A percentile compares a stretch with the other conserved stretches of the same genome.
Evolutionary conservation across 371 early-diverging fungal genomes (phyloP).

Genomic region (Pancytospora philotis): DNA sequence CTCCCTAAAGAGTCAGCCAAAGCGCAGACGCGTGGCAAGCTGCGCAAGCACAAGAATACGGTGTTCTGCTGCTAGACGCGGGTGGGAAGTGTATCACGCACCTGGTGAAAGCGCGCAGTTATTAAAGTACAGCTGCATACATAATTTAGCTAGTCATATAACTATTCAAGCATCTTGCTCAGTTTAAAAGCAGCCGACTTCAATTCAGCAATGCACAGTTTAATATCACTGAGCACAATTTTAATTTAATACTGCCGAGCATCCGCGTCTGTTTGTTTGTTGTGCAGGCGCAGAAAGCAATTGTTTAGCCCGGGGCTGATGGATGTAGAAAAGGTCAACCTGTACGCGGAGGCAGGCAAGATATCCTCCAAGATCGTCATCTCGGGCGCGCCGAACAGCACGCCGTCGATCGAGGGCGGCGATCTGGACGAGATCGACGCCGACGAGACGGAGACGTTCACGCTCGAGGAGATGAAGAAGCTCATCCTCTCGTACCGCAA

Average conservation of each 20-base stretch:
- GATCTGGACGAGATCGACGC: slow-evolving; percentile 61
- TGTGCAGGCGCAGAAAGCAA: too few species aligned
- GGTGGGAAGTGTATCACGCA: too few species aligned
- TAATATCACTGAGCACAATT: background rate
- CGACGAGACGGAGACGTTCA: slow-evolving; percentile 67
- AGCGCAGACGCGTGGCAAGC: slow-evolving; percentile 13
- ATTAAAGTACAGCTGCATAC: too few species aligned
- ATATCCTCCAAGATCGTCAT: slow-evolving; percentile 50
- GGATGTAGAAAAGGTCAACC: slow-evolving; percentile 17
- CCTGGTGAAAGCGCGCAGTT: too few species aligned
- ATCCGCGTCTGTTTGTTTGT: slow-evolving; percentile 15
- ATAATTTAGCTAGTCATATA: too few species aligned
- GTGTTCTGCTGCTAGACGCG: slow-evolving; percentile 46
- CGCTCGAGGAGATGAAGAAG: slow-evolving; percentile 65
- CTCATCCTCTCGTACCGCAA: slow-evolving; percentile 63
- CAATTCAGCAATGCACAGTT: background rate
- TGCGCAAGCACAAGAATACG: slow-evolving; percentile 25
- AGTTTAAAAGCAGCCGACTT: too few species aligned
- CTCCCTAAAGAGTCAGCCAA: slow-evolving; percentile 53
- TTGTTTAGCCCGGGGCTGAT: too few species aligned
- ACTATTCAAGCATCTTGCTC: too few species aligned
- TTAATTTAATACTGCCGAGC: background rate
- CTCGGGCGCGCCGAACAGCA: slow-evolving; percentile 56
- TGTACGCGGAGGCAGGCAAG: slow-evolving; percentile 42
- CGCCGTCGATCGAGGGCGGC: slow-evolving; percentile 25